Base-by-base conservation (phyloP, 129 eudicot species). In the Pseudognaphalium luteoalbum region DNA sequence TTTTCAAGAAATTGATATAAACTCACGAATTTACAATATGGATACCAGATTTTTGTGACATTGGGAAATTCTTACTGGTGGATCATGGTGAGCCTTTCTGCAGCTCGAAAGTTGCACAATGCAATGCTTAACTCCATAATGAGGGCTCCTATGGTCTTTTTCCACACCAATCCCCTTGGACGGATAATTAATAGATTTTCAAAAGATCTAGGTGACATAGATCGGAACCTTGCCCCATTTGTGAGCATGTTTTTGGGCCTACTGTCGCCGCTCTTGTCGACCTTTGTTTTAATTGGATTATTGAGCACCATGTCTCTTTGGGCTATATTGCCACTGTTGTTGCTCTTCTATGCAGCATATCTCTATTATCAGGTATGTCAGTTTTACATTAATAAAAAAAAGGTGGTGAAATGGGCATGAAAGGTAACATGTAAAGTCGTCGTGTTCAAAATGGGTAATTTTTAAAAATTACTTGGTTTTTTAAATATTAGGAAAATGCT, bases 161-260 rank as follows among this genome's bases (percentile, higher is more conserved):
- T 25, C 28, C 97, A 94, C 76, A 94, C 98, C 5, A 90, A 91
- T 81, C 98, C 98, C n/a, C 86, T 86, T 44, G 28, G 28, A 25
- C 28, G 0, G 28, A 25, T 25, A 25, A 25, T 25, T 25, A 25
- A 25, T 76, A 82, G 98, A 76, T 94, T 90, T 80, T 76, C 97
- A 4, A 91, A 88, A 82, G 98, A 94, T 86, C 73, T 91, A n/a
- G 96, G 98, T 56, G 98, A 94, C 77, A 89, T 94, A 52, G 98
- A 94, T 84, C 91, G 96, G 42, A 88, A 87, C 62, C 90, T 91
- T 63, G 98, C 98, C 29, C 59, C 75, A 4, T 76, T 76, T 71
- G 88, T 79, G 76, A 91, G 88, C 78, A 75, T 87, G 92, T 94
- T 87, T 77, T 65, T 94, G 60, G 85, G 91, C 39, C 96, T 87